Conservation (phyloP, 2,329 filamentous ascomycete genomes). For the Chrysoporthe puriensis region DNA sequence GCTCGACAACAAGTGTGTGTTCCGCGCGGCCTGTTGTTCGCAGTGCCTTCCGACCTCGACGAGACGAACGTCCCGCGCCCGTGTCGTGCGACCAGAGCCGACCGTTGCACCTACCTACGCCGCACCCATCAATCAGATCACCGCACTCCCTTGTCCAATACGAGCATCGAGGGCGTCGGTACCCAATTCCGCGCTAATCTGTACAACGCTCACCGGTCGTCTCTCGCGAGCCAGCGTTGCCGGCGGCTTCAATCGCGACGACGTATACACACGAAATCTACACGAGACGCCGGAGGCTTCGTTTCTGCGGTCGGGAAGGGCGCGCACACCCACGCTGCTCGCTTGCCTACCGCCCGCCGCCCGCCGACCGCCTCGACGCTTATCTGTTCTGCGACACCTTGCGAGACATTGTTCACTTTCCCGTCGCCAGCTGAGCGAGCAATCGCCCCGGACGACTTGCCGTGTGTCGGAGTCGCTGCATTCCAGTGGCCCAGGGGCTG, state of each 20-base stretch:
- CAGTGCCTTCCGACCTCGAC: conserved; percentile 1
- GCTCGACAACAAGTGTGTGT: not conserved
- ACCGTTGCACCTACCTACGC: conserved; percentile 7
- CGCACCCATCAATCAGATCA: not conserved
- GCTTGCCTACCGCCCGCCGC: conserved; percentile 17
- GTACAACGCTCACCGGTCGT: conserved; percentile 14
- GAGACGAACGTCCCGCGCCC: conserved; percentile 5
- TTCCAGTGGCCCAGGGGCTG: conserved; percentile 24
- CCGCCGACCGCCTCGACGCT: conserved; percentile 19
- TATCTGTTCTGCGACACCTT: conserved; percentile 23
- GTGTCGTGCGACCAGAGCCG: conserved; percentile 17
- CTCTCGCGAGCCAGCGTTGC: conserved; percentile 12
- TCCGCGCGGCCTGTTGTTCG: conserved; percentile 1
- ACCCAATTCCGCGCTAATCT: conserved; percentile 4
- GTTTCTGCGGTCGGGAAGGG: conserved; percentile 14
- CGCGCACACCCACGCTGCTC: conserved; percentile 6
- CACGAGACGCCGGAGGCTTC: conserved; percentile 7
- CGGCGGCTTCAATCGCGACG: conserved; percentile 12
- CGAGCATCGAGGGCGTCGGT: conserved; percentile 11
- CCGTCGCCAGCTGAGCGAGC: conserved; percentile 18
- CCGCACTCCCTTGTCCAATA: conserved; percentile 15
- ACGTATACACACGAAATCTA: conserved; percentile 2
- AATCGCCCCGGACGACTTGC: not conserved
- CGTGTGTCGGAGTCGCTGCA: conserved; percentile 19
- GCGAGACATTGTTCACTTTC: conserved; percentile 28